These are phyloP conservation scores for Podospora pseudocomata DNA, from an alignment of 495 filamentous ascomycete genomes.

Conservation along the genomic window DNA sequence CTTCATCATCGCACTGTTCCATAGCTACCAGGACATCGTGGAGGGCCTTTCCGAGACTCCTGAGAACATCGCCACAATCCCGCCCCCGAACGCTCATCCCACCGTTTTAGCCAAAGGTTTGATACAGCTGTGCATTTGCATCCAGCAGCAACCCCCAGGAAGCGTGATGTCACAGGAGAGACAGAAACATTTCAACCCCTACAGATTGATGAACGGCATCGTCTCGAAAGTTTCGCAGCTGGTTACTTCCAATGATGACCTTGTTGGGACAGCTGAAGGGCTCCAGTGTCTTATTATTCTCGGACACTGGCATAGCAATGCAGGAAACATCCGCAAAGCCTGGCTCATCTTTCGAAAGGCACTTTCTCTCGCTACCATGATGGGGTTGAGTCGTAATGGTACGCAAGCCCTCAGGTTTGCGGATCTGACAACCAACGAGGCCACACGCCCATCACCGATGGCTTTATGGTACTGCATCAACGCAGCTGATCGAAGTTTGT, in stretches of 20 bases:
- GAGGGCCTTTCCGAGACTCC: conserved; percentile 25
- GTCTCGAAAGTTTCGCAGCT: conserved; percentile 37
- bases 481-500: conserved; percentile 33
- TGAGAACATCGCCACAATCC: conserved; percentile 28
- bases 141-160: conserved; percentile 42
- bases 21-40: conserved; percentile 23
- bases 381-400: conserved; percentile 38
- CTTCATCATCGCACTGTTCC: conserved; percentile 33
- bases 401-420: conserved; percentile 32
- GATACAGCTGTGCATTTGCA: conserved; percentile 46
- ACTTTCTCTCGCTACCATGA: conserved; percentile 43
- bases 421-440: conserved; percentile 25
- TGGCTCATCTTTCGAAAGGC: conserved; percentile 44
- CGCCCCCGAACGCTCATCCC: conserved; percentile 40
- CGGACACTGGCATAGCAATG: conserved; percentile 40
- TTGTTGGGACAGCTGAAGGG: conserved; percentile 46
- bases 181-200: conserved; percentile 31
- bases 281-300: conserved; percentile 40
- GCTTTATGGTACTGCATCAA: conserved; percentile 36
- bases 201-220: conserved; percentile 33
- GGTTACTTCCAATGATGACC: conserved; percentile 49
- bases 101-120: conserved; percentile 44
- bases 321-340: conserved; percentile 44
- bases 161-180: conserved; percentile 19
- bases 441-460: conserved; percentile 22